Conservation (phyloP, 2,329 filamentous ascomycete genomes). For the Cladophialophora carrionii region DNA sequence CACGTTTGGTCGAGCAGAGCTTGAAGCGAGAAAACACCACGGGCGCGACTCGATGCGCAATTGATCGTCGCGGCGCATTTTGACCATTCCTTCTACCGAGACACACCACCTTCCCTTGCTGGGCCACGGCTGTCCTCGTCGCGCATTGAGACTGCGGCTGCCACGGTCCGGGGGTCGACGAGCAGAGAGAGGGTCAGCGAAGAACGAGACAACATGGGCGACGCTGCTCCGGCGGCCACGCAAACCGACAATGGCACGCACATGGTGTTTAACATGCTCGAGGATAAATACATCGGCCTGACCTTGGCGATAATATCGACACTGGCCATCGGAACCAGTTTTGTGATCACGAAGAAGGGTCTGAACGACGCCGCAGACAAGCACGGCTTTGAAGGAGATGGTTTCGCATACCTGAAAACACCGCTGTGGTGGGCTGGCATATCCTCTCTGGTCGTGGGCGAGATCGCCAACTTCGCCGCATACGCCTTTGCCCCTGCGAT, state of each 20-base stretch:
- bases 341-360: constrained; percentile 99
- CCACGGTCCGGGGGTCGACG: background rate
- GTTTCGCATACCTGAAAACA: constrained; percentile 89
- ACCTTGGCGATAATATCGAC: constrained; percentile 53
- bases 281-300: constrained; percentile 52
- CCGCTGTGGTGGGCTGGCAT: constrained; percentile 99
- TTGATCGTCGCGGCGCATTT: constrained; percentile 2
- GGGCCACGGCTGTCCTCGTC: background rate
- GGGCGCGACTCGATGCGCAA: background rate
- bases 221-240: constrained; percentile 3
- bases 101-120: background rate
- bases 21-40: background rate
- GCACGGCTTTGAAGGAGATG: constrained; percentile 96
- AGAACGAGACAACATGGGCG: constrained; percentile 8
- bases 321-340: constrained; percentile 74
- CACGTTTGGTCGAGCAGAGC: constrained; percentile 16
- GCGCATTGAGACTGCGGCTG: constrained; percentile 1
- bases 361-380: constrained; percentile 86
- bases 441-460: constrained; percentile 83
- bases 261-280: constrained; percentile 33
- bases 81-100: background rate
- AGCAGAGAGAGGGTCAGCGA: background rate
- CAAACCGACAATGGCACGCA: constrained; percentile 10
- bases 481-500: constrained; percentile 99
- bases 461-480: constrained; percentile 95